Percentiles rank a stretch among this genome's conserved stretches.
phyloP scores from a whole-genome alignment of 2,329 filamentous ascomycete species.

The Cladorrhinum sp. region DNA sequence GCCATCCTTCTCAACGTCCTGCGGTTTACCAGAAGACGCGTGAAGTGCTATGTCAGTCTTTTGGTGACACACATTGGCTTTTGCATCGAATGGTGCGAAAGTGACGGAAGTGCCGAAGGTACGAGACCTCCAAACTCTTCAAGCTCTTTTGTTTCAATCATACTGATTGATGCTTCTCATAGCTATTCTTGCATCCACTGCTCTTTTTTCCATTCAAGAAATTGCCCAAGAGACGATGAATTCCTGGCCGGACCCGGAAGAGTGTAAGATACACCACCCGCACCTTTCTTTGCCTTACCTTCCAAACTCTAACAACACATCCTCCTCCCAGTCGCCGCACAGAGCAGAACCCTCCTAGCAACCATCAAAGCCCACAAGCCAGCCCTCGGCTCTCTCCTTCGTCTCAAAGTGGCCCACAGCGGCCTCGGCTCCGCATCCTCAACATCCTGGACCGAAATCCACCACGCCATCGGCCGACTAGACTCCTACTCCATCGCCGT shows the following conservation, averaged over 20 bases:
- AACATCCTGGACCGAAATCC: conserved; percentile 28
- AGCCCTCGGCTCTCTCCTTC: conserved; percentile 18
- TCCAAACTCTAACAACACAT: too few relatives aligned
- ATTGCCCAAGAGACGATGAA: too few relatives aligned
- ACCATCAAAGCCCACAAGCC: conserved; percentile 5
- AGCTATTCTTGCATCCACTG: too few relatives aligned
- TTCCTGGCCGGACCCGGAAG: too few relatives aligned
- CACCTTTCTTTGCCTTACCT: too few relatives aligned
- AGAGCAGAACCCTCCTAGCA: conserved; percentile 10
- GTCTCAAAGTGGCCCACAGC: conserved; percentile 10
- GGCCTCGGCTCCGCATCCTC: conserved; percentile 1
- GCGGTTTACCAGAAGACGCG: conserved; percentile 18
- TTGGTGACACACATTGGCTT: not conserved
- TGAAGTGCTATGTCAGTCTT: conserved; percentile 2
- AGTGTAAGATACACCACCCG: too few relatives aligned
- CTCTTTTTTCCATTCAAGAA: too few relatives aligned
- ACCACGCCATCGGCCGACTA: conserved; percentile 29
- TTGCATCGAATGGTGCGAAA: not conserved
- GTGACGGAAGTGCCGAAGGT: not conserved
- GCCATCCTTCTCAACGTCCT: conserved; percentile 19
- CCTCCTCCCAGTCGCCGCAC: conserved; percentile 4
- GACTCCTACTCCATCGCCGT: conserved; percentile 30
- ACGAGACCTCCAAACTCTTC: not conserved
- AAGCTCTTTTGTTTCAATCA: too few relatives aligned
- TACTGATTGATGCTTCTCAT: too few relatives aligned